These are phyloP conservation scores for Candida sithepensis DNA, from an alignment of 805 yeast species.

Conservation along the genomic window DNA sequence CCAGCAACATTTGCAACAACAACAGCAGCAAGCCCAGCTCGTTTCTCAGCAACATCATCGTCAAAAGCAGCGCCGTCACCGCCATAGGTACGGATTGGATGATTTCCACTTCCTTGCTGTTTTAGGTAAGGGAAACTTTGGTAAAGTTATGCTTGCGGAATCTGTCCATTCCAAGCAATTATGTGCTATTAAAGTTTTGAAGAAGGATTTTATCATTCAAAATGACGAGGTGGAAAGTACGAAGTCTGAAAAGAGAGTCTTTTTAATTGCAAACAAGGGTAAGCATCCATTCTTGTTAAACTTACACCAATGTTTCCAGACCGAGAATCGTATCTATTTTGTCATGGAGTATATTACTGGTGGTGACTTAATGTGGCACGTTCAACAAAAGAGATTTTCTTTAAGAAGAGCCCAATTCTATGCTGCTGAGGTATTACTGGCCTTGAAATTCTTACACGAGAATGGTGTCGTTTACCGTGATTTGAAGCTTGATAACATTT, in stretches of 20 bases:
- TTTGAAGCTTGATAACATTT: conserved; percentile 89
- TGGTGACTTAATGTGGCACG: conserved; percentile 99
- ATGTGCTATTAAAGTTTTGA: conserved; percentile 95
- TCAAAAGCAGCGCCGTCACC: conserved; percentile 37
- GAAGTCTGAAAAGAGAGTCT: conserved; percentile 90
- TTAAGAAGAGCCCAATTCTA: conserved; percentile 93
- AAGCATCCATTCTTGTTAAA: conserved; percentile 91
- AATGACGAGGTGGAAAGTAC: conserved; percentile 96
- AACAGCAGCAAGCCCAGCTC: conserved; percentile 9
- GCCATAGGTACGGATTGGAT: conserved; percentile 84
- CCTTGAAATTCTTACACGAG: conserved; percentile 89
- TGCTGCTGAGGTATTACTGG: conserved; percentile 93
- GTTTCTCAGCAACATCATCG: conserved; percentile 23
- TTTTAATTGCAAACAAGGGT: conserved; percentile 67
- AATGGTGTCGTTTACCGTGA: conserved; percentile 96
- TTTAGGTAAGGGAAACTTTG: conserved; percentile 97
- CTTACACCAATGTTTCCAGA: conserved; percentile 93
- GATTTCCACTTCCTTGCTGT: conserved; percentile 94
- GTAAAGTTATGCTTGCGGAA: conserved; percentile 97
- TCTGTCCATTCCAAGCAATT: conserved; percentile 74
- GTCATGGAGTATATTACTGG: conserved; percentile 98
- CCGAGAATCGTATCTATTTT: conserved; percentile 94
- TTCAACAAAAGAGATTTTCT: conserved; percentile 86
- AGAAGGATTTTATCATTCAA: conserved; percentile 92
- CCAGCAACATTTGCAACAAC: conserved; percentile 7